Evolutionary conservation across 2,329 filamentous ascomycete species (phyloP).

Genomic region (Pseudogymnoascus sp.): DNA sequence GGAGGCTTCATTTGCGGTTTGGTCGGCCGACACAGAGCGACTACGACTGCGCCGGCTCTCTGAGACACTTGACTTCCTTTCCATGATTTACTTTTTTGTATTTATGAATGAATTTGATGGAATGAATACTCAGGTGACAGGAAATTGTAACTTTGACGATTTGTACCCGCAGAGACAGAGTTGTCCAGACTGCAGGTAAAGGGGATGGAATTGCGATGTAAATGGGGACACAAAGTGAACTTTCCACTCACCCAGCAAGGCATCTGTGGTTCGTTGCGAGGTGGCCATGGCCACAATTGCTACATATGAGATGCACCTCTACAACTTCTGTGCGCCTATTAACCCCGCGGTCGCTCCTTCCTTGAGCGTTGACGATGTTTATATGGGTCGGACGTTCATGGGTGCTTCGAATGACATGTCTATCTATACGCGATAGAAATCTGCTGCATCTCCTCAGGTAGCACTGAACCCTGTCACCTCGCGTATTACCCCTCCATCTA

Average conservation of each 20-base stretch:
- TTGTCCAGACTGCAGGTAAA: not conserved
- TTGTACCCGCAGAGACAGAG: not conserved
- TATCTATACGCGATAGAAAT: slow-evolving; percentile 6
- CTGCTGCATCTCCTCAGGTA: slow-evolving; percentile 7
- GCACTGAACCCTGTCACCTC: slow-evolving; percentile 6
- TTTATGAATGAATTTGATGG: not conserved
- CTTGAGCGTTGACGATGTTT: not conserved
- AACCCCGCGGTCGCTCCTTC: not conserved
- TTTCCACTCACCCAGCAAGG: slow-evolving; percentile 2
- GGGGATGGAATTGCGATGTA: not conserved
- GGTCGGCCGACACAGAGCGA: not conserved
- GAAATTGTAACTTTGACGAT: not conserved
- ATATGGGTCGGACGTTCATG: not conserved
- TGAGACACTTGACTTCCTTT: not conserved
- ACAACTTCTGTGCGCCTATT: not conserved
- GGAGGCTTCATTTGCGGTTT: slow-evolving; percentile 1
- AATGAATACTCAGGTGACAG: not conserved
- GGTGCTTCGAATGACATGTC: not conserved
- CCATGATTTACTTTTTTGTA: not conserved
- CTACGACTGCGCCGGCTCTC: not conserved
- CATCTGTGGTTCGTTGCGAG: not conserved
- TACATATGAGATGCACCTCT: not conserved
- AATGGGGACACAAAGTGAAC: not conserved
- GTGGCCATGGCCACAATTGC: slow-evolving; percentile 5
- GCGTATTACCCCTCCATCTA: slow-evolving; percentile 9